A percentile compares a stretch with the other conserved stretches of the same genome.
Conservation (phyloP, 2,329 filamentous ascomycete species). For the Blumeria graminis region DNA sequence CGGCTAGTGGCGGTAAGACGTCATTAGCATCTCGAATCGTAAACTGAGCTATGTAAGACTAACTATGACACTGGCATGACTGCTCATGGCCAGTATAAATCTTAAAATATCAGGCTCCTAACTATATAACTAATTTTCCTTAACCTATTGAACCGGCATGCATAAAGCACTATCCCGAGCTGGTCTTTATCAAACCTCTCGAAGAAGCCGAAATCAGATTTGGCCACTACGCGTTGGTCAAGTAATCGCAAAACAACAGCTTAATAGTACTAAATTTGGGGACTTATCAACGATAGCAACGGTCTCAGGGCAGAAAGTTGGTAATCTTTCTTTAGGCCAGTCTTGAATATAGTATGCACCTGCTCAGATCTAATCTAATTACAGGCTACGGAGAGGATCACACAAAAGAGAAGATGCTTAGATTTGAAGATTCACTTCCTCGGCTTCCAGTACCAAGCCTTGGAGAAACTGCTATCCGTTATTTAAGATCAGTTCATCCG, state of each 20-base stretch:
- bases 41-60: too few species aligned
- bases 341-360: neutral
- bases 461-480: slow-evolving; percentile 57
- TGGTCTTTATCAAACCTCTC: neutral
- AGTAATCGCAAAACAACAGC: too few species aligned
- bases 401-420: slow-evolving; percentile 50
- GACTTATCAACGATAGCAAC: too few species aligned
- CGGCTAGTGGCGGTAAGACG: too few species aligned
- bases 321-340: too few species aligned
- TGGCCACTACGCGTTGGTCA: neutral
- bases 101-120: too few species aligned
- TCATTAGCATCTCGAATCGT: too few species aligned
- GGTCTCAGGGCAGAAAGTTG: too few species aligned
- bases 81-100: too few species aligned
- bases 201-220: neutral
- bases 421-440: slow-evolving; percentile 69
- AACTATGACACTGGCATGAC: too few species aligned
- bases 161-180: neutral
- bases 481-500: slow-evolving; percentile 57
- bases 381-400: neutral
- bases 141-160: neutral
- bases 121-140: too few species aligned
- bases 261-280: too few species aligned
- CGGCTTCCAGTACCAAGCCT: slow-evolving; percentile 57
- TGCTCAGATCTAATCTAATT: neutral